Conservation (phyloP, 306 rosid genomes). For the Neltuma alba region DNA sequence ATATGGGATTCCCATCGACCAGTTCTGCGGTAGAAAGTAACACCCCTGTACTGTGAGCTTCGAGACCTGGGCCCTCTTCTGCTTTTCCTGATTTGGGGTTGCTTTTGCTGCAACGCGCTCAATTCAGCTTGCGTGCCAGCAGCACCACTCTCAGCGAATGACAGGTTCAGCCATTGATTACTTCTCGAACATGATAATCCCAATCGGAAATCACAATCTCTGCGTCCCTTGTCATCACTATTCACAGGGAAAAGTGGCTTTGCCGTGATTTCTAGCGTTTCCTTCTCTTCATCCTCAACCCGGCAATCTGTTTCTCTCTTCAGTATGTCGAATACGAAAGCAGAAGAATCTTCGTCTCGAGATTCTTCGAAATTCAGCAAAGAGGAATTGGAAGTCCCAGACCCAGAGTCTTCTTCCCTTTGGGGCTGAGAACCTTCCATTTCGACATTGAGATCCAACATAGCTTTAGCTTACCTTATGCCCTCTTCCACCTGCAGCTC, state of each 20-base stretch:
- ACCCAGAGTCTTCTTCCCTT: constrained; percentile 53
- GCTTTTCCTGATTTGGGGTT: constrained; percentile 50
- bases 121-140: constrained; percentile 23
- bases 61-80: constrained; percentile 85
- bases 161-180: constrained; percentile 46
- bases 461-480: constrained; percentile 25
- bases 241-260: constrained; percentile 52
- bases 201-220: constrained; percentile 29
- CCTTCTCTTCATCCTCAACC: neutral
- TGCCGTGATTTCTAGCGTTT: constrained; percentile 21
- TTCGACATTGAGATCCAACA: constrained; percentile 71
- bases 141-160: constrained; percentile 22
- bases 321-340: constrained; percentile 49
- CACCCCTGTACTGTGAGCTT: constrained; percentile 86
- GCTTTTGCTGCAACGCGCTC: constrained; percentile 40
- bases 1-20: constrained; percentile 96
- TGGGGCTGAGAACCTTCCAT: constrained; percentile 38
- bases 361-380: constrained; percentile 34
- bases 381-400: constrained; percentile 56
- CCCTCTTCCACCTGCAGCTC: neutral
- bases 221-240: neutral
- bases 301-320: constrained; percentile 30
- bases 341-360: constrained; percentile 42
- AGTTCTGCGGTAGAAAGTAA: constrained; percentile 83
- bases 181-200: constrained; percentile 24